Evolutionary conservation across 345 rosid species (phyloP).

Genomic region (Firmiana major): DNA sequence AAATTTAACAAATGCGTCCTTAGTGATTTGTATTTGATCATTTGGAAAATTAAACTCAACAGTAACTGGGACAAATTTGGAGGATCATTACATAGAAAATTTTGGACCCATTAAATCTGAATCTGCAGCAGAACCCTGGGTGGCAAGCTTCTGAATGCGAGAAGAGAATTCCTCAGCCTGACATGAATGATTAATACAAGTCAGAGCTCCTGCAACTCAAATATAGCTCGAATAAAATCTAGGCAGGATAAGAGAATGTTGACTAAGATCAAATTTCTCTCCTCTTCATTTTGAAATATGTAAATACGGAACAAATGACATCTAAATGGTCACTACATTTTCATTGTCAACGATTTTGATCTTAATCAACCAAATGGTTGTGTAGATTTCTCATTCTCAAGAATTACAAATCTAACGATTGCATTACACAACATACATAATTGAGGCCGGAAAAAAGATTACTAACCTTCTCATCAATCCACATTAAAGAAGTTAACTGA

Average conservation of each 20-base stretch:
- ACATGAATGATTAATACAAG: slow-evolving; percentile 20
- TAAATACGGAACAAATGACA: not conserved
- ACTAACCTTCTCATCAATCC: slow-evolving; percentile 91
- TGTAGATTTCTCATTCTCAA: not conserved
- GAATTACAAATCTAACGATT: not conserved
- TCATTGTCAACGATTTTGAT: too few relatives aligned
- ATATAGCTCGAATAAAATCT: not conserved
- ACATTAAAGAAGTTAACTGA: slow-evolving; percentile 93
- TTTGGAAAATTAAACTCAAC: not conserved
- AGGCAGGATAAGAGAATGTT: not conserved
- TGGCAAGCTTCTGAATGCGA: slow-evolving; percentile 66
- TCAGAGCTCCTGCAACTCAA: slow-evolving; percentile 6
- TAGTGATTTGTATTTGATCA: too few relatives aligned
- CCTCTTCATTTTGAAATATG: not conserved
- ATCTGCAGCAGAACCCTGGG: slow-evolving; percentile 65
- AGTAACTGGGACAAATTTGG: not conserved
- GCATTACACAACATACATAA: not conserved
- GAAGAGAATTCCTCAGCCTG: slow-evolving; percentile 96
- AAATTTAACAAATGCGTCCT: too few relatives aligned
- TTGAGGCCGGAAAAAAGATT: not conserved
- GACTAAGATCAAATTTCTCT: not conserved
- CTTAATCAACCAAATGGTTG: not conserved
- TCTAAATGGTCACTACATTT: not conserved
- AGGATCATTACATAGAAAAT: slow-evolving; percentile 64
- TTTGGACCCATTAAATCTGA: slow-evolving; percentile 55